phyloP scores from a whole-genome alignment of 1,284 basidiomycete species.

The Golubevia pallescens region DNA sequence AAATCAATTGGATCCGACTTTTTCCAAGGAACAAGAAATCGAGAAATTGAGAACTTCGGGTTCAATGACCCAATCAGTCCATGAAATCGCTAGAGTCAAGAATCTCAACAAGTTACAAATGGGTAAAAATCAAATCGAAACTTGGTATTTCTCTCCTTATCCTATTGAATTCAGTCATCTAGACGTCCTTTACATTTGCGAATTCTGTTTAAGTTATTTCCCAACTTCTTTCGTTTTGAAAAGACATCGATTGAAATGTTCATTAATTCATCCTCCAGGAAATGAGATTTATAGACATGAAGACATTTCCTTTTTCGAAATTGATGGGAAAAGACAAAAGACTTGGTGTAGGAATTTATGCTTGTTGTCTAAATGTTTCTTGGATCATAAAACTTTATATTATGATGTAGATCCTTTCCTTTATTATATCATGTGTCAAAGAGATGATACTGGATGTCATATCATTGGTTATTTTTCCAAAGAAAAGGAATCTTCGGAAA shows the following conservation, averaged over 20 bases:
- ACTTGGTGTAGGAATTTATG: constrained; percentile 98
- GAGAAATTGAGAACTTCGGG: constrained; percentile 96
- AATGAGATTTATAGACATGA: constrained; percentile 99
- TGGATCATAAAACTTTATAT: constrained; percentile 99
- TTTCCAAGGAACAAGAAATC: constrained; percentile 94
- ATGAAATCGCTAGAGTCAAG: constrained; percentile 96
- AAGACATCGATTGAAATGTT: constrained; percentile 88
- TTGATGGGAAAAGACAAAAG: constrained; percentile 93
- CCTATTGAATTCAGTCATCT: constrained; percentile 96
- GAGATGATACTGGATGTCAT: constrained; percentile 90
- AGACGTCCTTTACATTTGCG: constrained; percentile 94
- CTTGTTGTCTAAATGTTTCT: constrained; percentile 94
- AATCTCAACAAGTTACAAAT: constrained; percentile 97
- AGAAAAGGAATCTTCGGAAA: constrained; percentile 97
- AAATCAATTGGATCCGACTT: constrained; percentile 67
- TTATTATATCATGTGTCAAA: constrained; percentile 94
- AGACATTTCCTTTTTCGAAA: constrained; percentile 96
- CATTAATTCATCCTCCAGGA: constrained; percentile 90
- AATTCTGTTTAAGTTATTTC: constrained; percentile 75
- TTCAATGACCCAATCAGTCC: constrained; percentile 98
- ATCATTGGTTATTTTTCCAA: constrained; percentile 98
- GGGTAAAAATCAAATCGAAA: constrained; percentile 92
- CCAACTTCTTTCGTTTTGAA: constrained; percentile 34
- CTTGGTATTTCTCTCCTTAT: constrained; percentile 99
- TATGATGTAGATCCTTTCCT: constrained; percentile 99